Conservation (phyloP, 2,329 filamentous ascomycete species). For the Teratosphaeriaceae sp. region DNA sequence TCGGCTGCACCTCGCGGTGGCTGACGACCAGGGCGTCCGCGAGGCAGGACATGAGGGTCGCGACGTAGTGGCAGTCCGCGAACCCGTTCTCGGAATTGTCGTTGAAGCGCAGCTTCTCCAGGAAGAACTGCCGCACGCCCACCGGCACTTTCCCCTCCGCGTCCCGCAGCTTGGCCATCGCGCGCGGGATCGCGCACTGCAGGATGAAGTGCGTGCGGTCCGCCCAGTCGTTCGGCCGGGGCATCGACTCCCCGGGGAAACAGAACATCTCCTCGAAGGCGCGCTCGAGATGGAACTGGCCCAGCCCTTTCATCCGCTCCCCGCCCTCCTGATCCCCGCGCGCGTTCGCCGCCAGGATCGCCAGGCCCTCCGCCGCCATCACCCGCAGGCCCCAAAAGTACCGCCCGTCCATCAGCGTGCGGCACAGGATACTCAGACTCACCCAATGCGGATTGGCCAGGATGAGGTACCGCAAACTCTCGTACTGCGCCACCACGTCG, state of each 20-base stretch:
- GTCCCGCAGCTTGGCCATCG: constrained; percentile 73
- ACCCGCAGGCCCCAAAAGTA: constrained; percentile 92
- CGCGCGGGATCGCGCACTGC: constrained; percentile 73
- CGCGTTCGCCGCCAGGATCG: constrained; percentile 48
- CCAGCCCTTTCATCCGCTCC: constrained; percentile 59
- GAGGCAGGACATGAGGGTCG: constrained; percentile 64
- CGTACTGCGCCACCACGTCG: constrained; percentile 82
- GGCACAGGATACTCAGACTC: constrained; percentile 79
- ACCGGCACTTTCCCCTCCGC: constrained; percentile 68
- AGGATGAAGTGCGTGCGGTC: constrained; percentile 81
- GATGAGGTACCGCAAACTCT: constrained; percentile 33
- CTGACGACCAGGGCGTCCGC: constrained; percentile 46
- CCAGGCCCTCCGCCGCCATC: constrained; percentile 73
- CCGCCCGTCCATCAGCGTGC: constrained; percentile 82
- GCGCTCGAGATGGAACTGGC: constrained; percentile 75
- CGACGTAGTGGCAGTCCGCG: constrained; percentile 85
- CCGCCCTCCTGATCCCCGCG: constrained; percentile 38
- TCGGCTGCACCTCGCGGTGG: constrained; percentile 21
- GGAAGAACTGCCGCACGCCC: constrained; percentile 72
- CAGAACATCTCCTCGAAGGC: constrained; percentile 87
- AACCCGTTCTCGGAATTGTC: constrained; percentile 85
- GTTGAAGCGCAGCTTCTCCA: constrained; percentile 87
- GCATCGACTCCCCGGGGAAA: constrained; percentile 65
- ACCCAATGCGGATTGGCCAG: constrained; percentile 60
- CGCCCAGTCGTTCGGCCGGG: constrained; percentile 82